A percentile compares a stretch with the other conserved stretches of the same genome.
Evolutionary conservation across 108 stramenopile species (phyloP).

Genomic region (Epipyxis sp.): DNA sequence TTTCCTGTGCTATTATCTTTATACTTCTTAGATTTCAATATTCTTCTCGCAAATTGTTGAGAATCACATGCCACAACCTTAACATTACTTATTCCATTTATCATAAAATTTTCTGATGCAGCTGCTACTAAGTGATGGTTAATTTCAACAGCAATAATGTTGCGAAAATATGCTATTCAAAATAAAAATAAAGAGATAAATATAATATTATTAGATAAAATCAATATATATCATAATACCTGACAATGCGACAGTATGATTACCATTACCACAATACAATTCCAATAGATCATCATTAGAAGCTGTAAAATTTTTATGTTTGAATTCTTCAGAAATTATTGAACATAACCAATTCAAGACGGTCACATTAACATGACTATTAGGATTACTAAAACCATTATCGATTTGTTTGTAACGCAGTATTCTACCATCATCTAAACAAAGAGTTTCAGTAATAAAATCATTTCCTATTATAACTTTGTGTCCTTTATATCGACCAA

Average conservation of each 20-base stretch:
- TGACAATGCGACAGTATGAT: conserved; percentile 31
- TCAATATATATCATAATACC: no score
- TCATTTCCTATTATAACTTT: conserved; percentile 9
- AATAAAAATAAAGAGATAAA: no score
- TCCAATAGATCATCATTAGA: conserved; percentile 21
- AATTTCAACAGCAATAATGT: conserved; percentile 32
- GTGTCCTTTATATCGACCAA: background rate
- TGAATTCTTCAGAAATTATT: background rate
- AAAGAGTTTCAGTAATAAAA: background rate
- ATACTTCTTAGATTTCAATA: conserved; percentile 6
- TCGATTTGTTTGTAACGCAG: conserved; percentile 34
- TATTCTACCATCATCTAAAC: background rate
- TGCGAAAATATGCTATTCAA: conserved; percentile 11
- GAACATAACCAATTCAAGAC: conserved; percentile 22
- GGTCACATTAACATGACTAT: background rate
- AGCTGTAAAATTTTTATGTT: background rate
- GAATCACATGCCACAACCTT: conserved; percentile 5
- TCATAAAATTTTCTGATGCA: conserved; percentile 23
- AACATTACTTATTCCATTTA: conserved; percentile 31
- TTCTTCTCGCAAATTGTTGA: background rate
- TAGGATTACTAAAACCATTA: conserved; percentile 32
- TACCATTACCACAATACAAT: conserved; percentile 31
- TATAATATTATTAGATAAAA: no score
- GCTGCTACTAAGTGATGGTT: background rate
- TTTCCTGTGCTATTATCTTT: background rate